Percentiles rank a stretch among this genome's conserved stretches.
Evolutionary conservation across 2,329 filamentous ascomycete genomes (phyloP).

Genomic region (Bipolaris sorokiniana): DNA sequence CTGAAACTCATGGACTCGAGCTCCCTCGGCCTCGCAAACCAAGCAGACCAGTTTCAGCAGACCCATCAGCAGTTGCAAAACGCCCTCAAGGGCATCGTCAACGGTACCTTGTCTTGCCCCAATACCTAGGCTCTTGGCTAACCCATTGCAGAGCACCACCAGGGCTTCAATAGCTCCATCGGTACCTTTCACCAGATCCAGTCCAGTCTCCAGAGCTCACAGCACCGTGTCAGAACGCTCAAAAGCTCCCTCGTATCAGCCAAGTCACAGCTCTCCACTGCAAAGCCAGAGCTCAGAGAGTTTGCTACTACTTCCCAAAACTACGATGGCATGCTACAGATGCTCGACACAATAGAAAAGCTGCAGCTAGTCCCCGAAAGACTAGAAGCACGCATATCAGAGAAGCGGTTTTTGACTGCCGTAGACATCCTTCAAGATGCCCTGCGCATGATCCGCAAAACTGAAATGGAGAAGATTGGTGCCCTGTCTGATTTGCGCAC

Average conservation of each 20-base stretch:
- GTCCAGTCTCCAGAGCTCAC: constrained; percentile 85
- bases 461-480: constrained; percentile 89
- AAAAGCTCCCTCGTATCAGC: constrained; percentile 83
- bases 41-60: constrained; percentile 82
- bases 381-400: constrained; percentile 90
- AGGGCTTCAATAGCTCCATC: constrained; percentile 98
- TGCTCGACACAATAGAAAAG: constrained; percentile 83
- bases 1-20: constrained; percentile 92
- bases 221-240: constrained; percentile 80
- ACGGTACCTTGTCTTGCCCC: constrained; percentile 54
- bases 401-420: constrained; percentile 91
- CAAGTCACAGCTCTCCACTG: constrained; percentile 80
- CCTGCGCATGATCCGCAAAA: constrained; percentile 79
- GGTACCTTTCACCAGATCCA: constrained; percentile 99
- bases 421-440: constrained; percentile 92
- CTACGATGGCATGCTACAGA: constrained; percentile 87
- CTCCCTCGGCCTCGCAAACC: constrained; percentile 88
- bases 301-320: constrained; percentile 85
- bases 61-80: constrained; percentile 89
- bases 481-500: constrained; percentile 83
- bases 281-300: constrained; percentile 89
- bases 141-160: constrained; percentile 75
- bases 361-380: constrained; percentile 88
- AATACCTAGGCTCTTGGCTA: background rate
- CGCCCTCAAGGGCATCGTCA: constrained; percentile 91